Base-by-base conservation (phyloP, 192 early-diverging fungal species). In the Coemansia sp. region DNA sequence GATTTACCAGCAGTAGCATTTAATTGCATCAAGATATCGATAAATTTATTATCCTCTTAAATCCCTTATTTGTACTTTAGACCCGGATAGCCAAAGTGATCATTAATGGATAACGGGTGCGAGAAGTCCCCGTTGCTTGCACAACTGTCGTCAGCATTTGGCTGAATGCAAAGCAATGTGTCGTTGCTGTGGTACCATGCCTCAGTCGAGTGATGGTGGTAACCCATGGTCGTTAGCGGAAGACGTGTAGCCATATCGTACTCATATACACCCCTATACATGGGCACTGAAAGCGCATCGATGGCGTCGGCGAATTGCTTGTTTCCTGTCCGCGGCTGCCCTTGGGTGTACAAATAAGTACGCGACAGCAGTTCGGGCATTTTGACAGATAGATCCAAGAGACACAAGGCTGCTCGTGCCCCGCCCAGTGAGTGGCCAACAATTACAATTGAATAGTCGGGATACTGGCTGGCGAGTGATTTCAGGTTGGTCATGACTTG, bases 341-440 rank as follows among this genome's bases (percentile, higher is more conserved):
- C 80, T 34, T 77, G 74, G 1, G 74, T 76, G 50, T 60, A 72
- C 49, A 77, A n/a, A 20, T 58, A 44, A 8, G 73, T 22, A 4
- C 66, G 62, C 3, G 44, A 8, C 1, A 40, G 21, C 10, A 66
- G 50, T 2, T 64, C 28, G 15, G 71, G 67, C 11, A 67, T 31
- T n/a, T 50, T 34, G 3, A 22, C 28, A 10, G 63, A 48, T 6
- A 77, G 19, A 14, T 75, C 73, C 2, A 65, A 65, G 17, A 72
- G 71, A 59, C 65, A 72, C 55, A 82, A 20, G 2, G 71, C 48
- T 4, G 80, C 70, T 4, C 71, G 66, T 7, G 80, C 46, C 0
- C 69, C 78, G 9, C 78, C 78, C 12, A 81, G 63, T 19, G 78
- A 81, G 28, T 77, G 74, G 4, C 80, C 80, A 2, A 61, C 59